Evolutionary conservation across 805 yeast genomes (phyloP).

Genomic region (Yarrowia porcina): DNA sequence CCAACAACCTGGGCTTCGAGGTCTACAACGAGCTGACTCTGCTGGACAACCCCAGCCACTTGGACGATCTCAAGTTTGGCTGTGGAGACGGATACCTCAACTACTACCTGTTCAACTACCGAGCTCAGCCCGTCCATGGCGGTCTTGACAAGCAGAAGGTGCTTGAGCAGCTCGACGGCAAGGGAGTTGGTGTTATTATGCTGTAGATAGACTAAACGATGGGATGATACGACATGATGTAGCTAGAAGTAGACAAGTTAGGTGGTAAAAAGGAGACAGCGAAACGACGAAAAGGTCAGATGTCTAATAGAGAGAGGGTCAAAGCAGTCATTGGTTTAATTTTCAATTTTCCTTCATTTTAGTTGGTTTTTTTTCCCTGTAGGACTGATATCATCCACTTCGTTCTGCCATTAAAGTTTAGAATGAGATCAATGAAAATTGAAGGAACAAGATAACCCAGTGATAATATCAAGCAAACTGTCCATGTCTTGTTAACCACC

Average conservation of each 20-base stretch:
- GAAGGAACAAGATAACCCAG: too few relatives aligned
- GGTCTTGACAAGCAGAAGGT: conserved; percentile 58
- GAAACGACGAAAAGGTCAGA: too few relatives aligned
- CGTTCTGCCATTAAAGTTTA: too few relatives aligned
- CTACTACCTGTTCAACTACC: conserved; percentile 89
- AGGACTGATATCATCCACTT: too few relatives aligned
- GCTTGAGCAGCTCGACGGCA: conserved; percentile 43
- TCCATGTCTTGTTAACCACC: neutral
- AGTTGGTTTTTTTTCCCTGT: too few relatives aligned
- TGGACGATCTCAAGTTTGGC: conserved; percentile 82
- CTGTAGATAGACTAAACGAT: conserved; percentile 42
- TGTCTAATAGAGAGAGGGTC: too few relatives aligned
- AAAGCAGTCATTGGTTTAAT: too few relatives aligned
- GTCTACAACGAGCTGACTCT: conserved; percentile 91
- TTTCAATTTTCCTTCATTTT: too few relatives aligned
- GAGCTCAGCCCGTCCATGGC: conserved; percentile 73
- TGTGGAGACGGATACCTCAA: conserved; percentile 90
- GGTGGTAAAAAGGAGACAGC: too few relatives aligned
- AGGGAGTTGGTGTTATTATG: conserved; percentile 91
- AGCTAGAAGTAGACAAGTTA: too few relatives aligned
- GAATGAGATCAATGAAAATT: too few relatives aligned
- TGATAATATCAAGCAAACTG: too few relatives aligned
- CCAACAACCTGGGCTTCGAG: conserved; percentile 68
- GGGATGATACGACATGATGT: neutral
- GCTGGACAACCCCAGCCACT: conserved; percentile 82